Base-by-base conservation (phyloP, 1,284 basidiomycete genomes). In the Ustilago shanxiensis region DNA sequence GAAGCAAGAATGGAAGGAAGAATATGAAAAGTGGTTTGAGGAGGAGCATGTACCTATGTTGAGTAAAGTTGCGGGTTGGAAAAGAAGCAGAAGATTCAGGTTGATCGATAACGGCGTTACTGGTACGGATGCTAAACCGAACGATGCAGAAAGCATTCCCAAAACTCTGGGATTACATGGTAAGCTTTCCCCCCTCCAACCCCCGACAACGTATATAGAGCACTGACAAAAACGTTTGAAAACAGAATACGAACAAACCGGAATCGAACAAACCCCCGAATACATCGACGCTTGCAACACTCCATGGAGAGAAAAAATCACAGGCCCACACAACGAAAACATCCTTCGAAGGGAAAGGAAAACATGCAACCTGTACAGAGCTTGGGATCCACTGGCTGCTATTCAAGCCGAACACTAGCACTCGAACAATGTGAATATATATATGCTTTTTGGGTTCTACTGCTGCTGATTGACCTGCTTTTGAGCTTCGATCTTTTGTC, bases 11-110 rank as follows among this genome's bases (percentile, higher is more conserved):
- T 26, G 20, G 11, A 14, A 61, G 13, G 31, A 64, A 6, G 68
- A 75, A 37, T 82, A 83, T 49, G 65, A 68, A 16, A 44, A 55
- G 28, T 85, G 83, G 84, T 82, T 81, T 37, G 58, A 72, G 2
- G 11, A 66, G 3, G 82, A 81, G 44, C 77, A 80, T 60, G 66
- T 78, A 0, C 60, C 69, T 3, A 56, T 79, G 47, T 54, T 85
- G 7, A 49, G 37, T 31, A 72, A 77, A 20, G 60, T 83, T 14
- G 52, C 55, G 8, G 84, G 83, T 5, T 84, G 84, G 83, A 71
- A 47, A 10, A 47, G 84, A 14, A 80, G 75, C 2, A 41, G 83
- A 2, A 37, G 81, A 2, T 82, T 80, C 53, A 71, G 73, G 4
- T 66, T 86, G 22, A 57, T 80, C 47, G 84, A 86, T 44, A 69